Percentiles rank a stretch among this genome's conserved stretches.
phyloP scores from a whole-genome alignment of 768 basidiomycete genomes.

The Pleurotus cornucopiae region DNA sequence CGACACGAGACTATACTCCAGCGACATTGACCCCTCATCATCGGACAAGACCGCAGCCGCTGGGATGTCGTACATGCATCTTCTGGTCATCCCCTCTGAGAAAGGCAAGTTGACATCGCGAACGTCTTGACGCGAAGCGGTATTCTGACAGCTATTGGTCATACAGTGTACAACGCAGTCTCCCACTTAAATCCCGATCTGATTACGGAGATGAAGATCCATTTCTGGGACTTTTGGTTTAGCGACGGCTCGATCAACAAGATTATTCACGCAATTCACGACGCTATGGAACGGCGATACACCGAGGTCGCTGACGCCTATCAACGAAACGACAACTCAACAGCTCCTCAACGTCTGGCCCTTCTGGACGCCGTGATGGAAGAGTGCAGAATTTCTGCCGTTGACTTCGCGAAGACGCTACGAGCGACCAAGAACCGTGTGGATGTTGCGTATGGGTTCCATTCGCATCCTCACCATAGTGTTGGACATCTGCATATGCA shows the following conservation, averaged over 20 bases:
- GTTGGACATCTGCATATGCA: slow-evolving; percentile 6
- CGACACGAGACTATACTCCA: not conserved
- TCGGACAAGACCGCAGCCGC: not conserved
- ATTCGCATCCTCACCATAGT: slow-evolving; percentile 3
- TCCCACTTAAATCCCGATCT: not conserved
- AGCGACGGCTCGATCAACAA: not conserved
- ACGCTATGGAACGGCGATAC: not conserved
- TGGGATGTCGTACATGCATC: slow-evolving; percentile 3
- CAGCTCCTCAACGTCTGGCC: not conserved
- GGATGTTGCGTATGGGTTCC: not conserved
- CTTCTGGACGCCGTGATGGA: not conserved
- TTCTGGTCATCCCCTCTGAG: not conserved
- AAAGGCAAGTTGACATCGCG: not conserved
- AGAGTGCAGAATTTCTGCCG: not conserved
- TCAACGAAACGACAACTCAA: not conserved
- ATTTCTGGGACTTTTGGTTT: not conserved
- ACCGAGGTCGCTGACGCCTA: not conserved
- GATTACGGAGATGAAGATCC: not conserved
- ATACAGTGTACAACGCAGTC: slow-evolving; percentile 4
- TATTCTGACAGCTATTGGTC: not conserved
- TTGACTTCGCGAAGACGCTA: not conserved
- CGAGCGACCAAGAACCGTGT: not conserved
- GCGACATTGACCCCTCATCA: not conserved
- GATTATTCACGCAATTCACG: not conserved
- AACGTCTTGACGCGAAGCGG: not conserved